These are phyloP conservation scores for Zygosaccharomyces gambellarensis DNA, from an alignment of 805 yeast genomes.

Conservation along the genomic window DNA sequence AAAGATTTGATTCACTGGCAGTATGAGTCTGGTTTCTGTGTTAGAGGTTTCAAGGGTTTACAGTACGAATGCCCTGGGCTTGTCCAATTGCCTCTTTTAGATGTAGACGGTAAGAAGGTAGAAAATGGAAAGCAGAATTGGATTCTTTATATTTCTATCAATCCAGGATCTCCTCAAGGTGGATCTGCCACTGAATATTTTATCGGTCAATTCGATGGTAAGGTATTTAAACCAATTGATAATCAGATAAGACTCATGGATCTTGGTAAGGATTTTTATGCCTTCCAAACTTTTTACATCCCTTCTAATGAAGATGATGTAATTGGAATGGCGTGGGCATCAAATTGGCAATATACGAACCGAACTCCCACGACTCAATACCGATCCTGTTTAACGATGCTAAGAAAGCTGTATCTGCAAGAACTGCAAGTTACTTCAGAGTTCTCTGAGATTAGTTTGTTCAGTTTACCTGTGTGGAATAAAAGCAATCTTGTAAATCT, in stretches of 20 bases:
- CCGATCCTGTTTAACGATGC: constrained; percentile 37
- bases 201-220: constrained; percentile 41
- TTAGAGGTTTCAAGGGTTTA: constrained; percentile 32
- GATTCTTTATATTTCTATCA: constrained; percentile 39
- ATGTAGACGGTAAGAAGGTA: constrained; percentile 5
- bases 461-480: constrained; percentile 26
- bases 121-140: constrained; percentile 25
- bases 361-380: constrained; percentile 36
- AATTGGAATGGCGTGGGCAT: constrained; percentile 41
- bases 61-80: constrained; percentile 43
- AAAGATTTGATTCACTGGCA: constrained; percentile 29
- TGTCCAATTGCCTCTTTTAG: constrained; percentile 29
- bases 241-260: constrained; percentile 32
- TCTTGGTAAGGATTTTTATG: constrained; percentile 39
- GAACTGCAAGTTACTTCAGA: constrained; percentile 28
- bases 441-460: constrained; percentile 15
- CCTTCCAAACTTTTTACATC: constrained; percentile 36
- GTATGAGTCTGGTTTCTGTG: constrained; percentile 27
- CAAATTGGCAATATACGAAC: constrained; percentile 40
- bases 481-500: neutral
- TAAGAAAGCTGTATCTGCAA: constrained; percentile 30
- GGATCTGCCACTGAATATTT: constrained; percentile 40
- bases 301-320: constrained; percentile 27
- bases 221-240: constrained; percentile 33
- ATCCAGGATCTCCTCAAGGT: constrained; percentile 41